Base-by-base conservation (phyloP, 2,329 filamentous ascomycete species). In the Diaporthe longicolla region DNA sequence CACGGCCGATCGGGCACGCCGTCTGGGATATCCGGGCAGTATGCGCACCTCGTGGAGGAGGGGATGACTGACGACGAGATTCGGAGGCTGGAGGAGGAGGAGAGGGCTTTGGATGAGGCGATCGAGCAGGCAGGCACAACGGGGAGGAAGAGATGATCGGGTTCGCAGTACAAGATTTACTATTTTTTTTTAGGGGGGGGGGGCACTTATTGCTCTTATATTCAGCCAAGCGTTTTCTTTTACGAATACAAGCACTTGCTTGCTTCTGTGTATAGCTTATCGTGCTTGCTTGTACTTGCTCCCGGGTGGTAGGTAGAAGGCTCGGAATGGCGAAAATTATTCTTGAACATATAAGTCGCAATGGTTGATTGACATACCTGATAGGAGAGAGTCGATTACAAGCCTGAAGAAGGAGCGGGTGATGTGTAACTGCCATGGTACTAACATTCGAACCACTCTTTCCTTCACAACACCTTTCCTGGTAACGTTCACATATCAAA, bases 41-140 rank as follows among this genome's bases (percentile, higher is more conserved):
- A 89, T 59, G 85, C 86, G 24, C 88, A 89, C 75, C 80, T 91
- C 45, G 86, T 90, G 6, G 89, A 91, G 78, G 89, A 90, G n/a
- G 87, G 88, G 66, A 91, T 91, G 89, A 90, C 89, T 63, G 82
- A 83, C 11, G 89, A 87, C 0, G 88, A 91, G 78, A 88, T 91
- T 63, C 82, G 85, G 69, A 80, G 87, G 76, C 76, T 91, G 55
- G 89, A 90, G 77, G 89, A 90, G 75, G 89, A 91, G 78, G 89
- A 91, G 81, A 80, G 87, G 74, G 85, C 88, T 75, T 82, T 91
- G 48, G 89, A 91, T 72, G 87, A 84, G 19, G 89, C 87, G 40
- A 91, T 91, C 78, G 87, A 88, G 79, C 83, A 85, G 70, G 84
- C 83, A 4, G 84, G 80, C 19, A 63, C 59, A 75, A 50, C 17